Evolutionary conservation across 2,329 filamentous ascomycete species (phyloP), one percentile per base, ranked within the genome.

Genomic region (Microsporum canis): DNA sequence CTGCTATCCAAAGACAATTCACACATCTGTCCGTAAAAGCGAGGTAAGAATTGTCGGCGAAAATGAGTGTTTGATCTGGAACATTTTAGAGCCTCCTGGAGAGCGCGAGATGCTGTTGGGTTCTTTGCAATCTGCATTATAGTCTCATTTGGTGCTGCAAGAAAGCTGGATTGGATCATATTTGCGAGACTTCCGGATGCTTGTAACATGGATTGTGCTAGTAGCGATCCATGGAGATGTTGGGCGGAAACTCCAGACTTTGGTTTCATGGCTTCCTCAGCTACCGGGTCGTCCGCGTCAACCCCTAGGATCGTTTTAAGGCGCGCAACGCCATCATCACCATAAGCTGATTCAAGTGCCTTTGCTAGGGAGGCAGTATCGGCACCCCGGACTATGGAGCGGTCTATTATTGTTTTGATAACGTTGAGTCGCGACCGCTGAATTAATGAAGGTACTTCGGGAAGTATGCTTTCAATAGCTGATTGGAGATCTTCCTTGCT

Each of bases 401-500:
- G 83, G 72, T 96, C 90, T 63, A 97, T 87, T 2, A 97, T 77
- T 0, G 86, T 85, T 70, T 86, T 88, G 67, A 96, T 82, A 8
- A 96, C 86, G 60, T 88, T 86, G 63, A 88, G 88, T 53, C 92
- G 83, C 43, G 85, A 85, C 63, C 89, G 84, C 59, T 88, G 80
- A 6, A 96, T 82, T 6, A 97, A 79, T 57, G 82, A 82, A 0
- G 84, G 80, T 4, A 96, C 81, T 60, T 89, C 85, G 0, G 89
- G 87, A 3, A 86, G 73, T 61, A 95, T 88, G 67, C 85, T 80
- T 57, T 85, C 79, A 61, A 91, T 82, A 0, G 88, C 89, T 60
- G 84, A 83, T 47, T 86, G 79, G 6, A 99, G 79, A 69, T 96
- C 91, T 63, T 96, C 90, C 70, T 89, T 91, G 72, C 89, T 87